Base-by-base conservation (phyloP, 257 asterid species). In the Misopates orontium region DNA sequence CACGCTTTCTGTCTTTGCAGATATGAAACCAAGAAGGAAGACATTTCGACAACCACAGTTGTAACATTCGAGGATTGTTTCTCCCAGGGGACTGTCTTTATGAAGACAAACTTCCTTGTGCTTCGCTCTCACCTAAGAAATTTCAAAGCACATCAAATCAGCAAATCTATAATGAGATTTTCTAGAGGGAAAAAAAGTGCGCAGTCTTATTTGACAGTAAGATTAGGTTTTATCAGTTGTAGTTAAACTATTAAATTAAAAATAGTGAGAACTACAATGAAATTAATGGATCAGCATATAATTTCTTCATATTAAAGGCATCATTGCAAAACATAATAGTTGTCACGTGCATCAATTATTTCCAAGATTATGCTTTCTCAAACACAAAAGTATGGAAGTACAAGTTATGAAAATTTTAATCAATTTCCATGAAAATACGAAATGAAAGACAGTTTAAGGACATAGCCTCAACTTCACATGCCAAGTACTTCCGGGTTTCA, bases 91-190 rank as follows among this genome's bases (percentile, higher is more conserved):
- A 76, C 98, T 88, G 72, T 94, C 99, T 77, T 94, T 94, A 81
- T 94, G 98, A 71, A 94, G 96, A 70, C 99, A 94, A 60, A 94
- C 99, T 82, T 94, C 99, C 85, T 94, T 94, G 81, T 94, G 99
- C 75, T 94, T 94, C 25, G 99, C 97, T 68, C 99, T 89, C 74
- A 94, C 99, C 99, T 94, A 62, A n/a, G 56, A 74, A 47, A 31
- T 50, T 50, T 63, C 49, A 68, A 31, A 74, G 52, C n/a, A 56
- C 49, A 66, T 18, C 50, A 69, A 49, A 28, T 62, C 40, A 57
- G 15, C 58, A 19, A 24, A 22, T 11, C 52, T 20, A 67, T 4
- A 23, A 48, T 48, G 60, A 60, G 51, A 13, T 45, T 45, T 14
- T 13, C 51, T 18, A 52, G n/a, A n/a, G n/a, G n/a, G n/a, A 40